phyloP scores from a whole-genome alignment of 2,329 filamentous ascomycete species.

The Coniochaeta prunicola region DNA sequence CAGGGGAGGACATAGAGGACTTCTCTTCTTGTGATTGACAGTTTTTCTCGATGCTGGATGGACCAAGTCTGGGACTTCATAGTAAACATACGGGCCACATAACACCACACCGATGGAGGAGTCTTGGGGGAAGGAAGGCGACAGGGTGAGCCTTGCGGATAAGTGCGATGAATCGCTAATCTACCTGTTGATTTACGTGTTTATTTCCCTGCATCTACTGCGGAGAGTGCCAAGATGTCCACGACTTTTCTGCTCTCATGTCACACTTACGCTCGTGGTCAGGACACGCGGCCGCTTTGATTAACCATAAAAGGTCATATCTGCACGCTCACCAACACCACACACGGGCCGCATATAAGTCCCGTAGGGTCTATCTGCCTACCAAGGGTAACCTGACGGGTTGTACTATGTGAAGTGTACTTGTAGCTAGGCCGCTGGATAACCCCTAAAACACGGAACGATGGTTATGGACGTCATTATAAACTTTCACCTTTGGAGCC shows the following conservation, averaged over 20 bases:
- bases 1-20: not conserved
- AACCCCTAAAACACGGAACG: no score
- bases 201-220: not conserved
- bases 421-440: no score
- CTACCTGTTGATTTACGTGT: not conserved
- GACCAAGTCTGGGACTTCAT: not conserved
- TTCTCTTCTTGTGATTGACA: constrained; percentile 11
- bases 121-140: not conserved
- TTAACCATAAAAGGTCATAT: not conserved
- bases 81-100: constrained; percentile 6
- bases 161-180: not conserved
- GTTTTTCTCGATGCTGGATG: constrained; percentile 14
- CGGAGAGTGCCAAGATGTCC: not conserved
- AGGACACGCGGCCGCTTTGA: not conserved
- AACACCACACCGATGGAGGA: not conserved
- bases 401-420: no score
- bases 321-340: not conserved
- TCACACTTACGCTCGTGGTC: not conserved
- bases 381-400: no score
- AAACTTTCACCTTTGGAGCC: not conserved
- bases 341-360: not conserved
- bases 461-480: not conserved
- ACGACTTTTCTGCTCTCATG: not conserved
- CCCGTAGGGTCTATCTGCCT: not conserved
- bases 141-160: not conserved